Evolutionary conservation across 371 early-diverging fungal genomes (phyloP).

Genomic region (Coemansia sp.): DNA sequence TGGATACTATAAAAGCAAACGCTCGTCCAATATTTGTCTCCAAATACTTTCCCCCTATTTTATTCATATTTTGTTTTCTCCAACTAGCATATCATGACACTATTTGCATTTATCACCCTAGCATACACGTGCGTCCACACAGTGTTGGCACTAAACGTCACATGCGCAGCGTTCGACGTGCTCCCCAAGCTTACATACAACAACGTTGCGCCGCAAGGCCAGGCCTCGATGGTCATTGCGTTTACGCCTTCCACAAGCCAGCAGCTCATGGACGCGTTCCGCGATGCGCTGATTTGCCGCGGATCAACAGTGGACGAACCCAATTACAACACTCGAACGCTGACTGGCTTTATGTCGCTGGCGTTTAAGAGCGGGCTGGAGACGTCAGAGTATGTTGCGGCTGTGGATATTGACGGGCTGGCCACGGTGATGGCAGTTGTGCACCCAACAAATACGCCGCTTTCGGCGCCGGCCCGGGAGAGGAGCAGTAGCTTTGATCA

Average conservation of each 20-base stretch:
- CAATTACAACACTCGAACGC: constrained; percentile 27
- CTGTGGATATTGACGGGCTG: constrained; percentile 13
- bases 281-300: constrained; percentile 40
- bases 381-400: constrained; percentile 1
- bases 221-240: constrained; percentile 12
- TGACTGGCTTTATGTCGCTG: constrained; percentile 11
- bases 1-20: neutral
- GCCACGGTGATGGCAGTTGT: neutral
- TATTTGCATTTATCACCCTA: neutral
- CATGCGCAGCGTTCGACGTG: constrained; percentile 27
- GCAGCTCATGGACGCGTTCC: constrained; percentile 31
- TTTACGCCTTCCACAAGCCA: constrained; percentile 12
- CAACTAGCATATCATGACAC: neutral
- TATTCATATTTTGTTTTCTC: neutral
- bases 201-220: constrained; percentile 31
- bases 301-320: constrained; percentile 18
- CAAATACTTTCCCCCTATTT: neutral
- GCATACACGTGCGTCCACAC: neutral
- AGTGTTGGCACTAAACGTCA: constrained; percentile 16
- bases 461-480: neutral
- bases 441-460: neutral
- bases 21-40: too few relatives aligned
- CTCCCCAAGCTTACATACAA: constrained; percentile 25
- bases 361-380: constrained; percentile 11
- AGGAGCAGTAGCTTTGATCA: too few relatives aligned